These are phyloP conservation scores for Kregervanrija fluxuum DNA, from an alignment of 805 yeast genomes.

Conservation along the genomic window DNA sequence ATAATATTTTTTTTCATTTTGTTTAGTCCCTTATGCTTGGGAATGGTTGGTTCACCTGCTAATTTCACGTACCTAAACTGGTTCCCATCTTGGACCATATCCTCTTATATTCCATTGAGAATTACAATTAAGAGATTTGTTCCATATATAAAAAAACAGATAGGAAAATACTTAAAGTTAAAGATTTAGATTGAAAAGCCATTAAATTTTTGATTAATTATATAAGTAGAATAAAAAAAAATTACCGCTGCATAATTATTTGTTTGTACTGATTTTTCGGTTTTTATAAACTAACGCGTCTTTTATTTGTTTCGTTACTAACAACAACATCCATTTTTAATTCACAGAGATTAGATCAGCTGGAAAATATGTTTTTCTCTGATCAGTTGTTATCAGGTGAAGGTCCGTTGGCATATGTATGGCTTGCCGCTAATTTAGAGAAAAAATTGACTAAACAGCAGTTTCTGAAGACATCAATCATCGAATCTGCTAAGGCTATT, in stretches of 20 bases:
- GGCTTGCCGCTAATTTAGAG: constrained; percentile 91
- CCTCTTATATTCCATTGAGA: constrained; percentile 6
- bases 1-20: constrained; percentile 51
- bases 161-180: background rate
- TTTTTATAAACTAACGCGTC: background rate
- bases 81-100: constrained; percentile 37
- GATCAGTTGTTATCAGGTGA: constrained; percentile 52
- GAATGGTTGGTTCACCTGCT: constrained; percentile 46
- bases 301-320: background rate
- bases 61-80: constrained; percentile 39
- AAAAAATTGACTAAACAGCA: constrained; percentile 67
- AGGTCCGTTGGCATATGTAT: constrained; percentile 84
- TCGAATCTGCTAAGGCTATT: constrained; percentile 60
- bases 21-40: constrained; percentile 57
- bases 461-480: constrained; percentile 62
- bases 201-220: too few relatives aligned
- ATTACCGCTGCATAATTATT: background rate
- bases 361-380: constrained; percentile 36
- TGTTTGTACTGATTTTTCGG: background rate
- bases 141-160: background rate
- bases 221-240: too few relatives aligned
- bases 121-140: background rate
- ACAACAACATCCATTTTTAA: background rate
- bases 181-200: too few relatives aligned
- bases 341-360: background rate